Percentiles rank a stretch among this genome's conserved stretches.
These are phyloP conservation scores for Pythium dissimile DNA, from an alignment of 352 stramenopile species.

Conservation along the genomic window DNA sequence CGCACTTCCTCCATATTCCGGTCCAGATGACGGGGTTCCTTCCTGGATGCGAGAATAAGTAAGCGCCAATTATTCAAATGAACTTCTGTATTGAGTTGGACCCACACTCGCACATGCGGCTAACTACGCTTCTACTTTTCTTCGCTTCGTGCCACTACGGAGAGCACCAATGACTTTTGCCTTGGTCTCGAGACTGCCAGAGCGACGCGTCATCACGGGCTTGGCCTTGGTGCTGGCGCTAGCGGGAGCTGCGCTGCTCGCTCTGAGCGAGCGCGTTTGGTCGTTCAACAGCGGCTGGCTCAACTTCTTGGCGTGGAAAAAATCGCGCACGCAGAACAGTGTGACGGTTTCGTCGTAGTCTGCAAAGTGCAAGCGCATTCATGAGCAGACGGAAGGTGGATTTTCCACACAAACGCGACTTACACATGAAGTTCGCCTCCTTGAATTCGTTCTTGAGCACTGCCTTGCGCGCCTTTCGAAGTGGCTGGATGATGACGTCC, in stretches of 20 bases:
- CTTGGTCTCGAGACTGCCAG: constrained; percentile 32
- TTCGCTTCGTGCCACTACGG: constrained; percentile 5
- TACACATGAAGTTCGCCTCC: constrained; percentile 72
- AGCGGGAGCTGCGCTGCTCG: constrained; percentile 47
- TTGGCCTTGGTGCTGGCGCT: too few species aligned
- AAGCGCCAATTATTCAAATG: not conserved
- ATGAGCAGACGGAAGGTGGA: too few species aligned
- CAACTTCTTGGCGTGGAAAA: constrained; percentile 68
- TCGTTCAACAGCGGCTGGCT: constrained; percentile 75
- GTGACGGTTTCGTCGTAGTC: constrained; percentile 79
- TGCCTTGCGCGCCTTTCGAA: constrained; percentile 27
- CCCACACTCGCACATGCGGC: too few species aligned
- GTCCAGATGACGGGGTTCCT: too few species aligned
- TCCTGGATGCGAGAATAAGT: constrained; percentile 21
- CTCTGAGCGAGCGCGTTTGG: constrained; percentile 54
- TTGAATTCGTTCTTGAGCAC: constrained; percentile 84
- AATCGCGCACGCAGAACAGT: constrained; percentile 71
- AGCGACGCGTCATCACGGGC: constrained; percentile 23
- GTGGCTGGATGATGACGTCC: not conserved
- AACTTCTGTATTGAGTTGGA: not conserved
- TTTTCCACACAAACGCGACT: too few species aligned
- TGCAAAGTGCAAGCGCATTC: constrained; percentile 11
- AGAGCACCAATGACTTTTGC: constrained; percentile 39
- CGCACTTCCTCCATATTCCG: too few species aligned
- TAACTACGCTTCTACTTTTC: constrained; percentile 5